phyloP scores from a whole-genome alignment of 306 rosid species.

The Prosopis cineraria region DNA sequence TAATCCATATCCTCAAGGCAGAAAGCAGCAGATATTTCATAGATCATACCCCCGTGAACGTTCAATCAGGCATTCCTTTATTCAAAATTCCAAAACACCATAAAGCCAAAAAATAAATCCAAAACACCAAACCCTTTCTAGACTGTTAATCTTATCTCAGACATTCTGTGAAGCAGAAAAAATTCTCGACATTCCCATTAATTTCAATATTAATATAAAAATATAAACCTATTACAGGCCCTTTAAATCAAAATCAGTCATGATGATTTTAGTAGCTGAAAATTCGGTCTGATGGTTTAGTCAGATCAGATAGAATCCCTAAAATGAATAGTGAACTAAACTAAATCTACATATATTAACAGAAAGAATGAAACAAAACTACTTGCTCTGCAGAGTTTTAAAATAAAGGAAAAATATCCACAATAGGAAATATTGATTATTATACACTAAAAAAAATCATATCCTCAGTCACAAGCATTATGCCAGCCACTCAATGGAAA shows the following conservation, averaged over 20 bases:
- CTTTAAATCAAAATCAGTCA: background rate
- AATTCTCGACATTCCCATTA: too few relatives aligned
- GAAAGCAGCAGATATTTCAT: slow-evolving; percentile 3
- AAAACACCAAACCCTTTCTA: background rate
- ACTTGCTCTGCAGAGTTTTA: background rate
- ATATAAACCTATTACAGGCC: background rate
- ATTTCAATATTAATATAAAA: too few relatives aligned
- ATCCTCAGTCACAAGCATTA: background rate
- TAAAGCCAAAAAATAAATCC: too few relatives aligned
- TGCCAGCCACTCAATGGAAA: background rate
- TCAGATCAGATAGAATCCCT: background rate
- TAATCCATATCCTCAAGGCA: background rate
- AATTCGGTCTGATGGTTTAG: background rate
- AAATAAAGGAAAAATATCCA: background rate
- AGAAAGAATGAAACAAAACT: background rate
- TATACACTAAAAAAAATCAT: background rate
- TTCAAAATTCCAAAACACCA: background rate
- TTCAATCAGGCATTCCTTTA: background rate
- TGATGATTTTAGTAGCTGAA: background rate
- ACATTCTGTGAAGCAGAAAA: background rate
- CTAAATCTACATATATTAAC: background rate
- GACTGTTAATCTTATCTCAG: background rate
- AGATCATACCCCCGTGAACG: too few relatives aligned
- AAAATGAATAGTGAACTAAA: background rate
- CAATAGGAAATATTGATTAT: background rate